Evolutionary conservation across 1,284 basidiomycete genomes (phyloP).

Genomic region (Ceratobasidium sp.): DNA sequence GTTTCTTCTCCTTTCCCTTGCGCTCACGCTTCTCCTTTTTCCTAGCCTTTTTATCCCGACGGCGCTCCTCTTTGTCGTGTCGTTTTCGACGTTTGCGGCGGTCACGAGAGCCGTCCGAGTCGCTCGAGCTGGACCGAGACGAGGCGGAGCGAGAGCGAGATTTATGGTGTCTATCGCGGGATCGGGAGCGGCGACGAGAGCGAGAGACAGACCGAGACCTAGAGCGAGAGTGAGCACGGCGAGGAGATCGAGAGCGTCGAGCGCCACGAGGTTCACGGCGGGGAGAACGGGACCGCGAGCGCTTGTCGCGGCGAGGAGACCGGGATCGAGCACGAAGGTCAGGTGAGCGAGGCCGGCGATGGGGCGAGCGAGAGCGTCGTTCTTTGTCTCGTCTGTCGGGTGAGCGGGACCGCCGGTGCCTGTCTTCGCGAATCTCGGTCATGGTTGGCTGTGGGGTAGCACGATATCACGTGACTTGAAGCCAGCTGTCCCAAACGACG

Average conservation of each 20-base stretch:
- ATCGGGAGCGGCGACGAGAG: conserved; percentile 13
- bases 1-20: conserved; percentile 68
- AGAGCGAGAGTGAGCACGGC: conserved; percentile 2
- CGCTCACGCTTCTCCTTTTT: conserved; percentile 60
- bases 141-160: background rate
- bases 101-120: conserved; percentile 47
- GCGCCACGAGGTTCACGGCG: background rate
- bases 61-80: conserved; percentile 52
- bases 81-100: conserved; percentile 53
- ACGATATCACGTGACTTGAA: background rate
- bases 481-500: background rate
- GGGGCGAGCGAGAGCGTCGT: conserved; percentile 42
- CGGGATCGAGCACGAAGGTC: background rate
- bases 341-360: conserved; percentile 39
- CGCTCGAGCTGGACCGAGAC: background rate
- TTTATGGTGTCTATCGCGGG: background rate
- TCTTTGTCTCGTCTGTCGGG: conserved; percentile 34
- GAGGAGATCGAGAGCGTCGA: conserved; percentile 20
- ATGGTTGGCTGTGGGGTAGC: background rate
- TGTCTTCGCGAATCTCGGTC: background rate
- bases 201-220: conserved; percentile 1
- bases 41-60: conserved; percentile 52
- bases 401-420: conserved; percentile 13
- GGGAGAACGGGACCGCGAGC: conserved; percentile 5
- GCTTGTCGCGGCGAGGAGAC: conserved; percentile 10